phyloP scores from a whole-genome alignment of 2,329 filamentous ascomycete genomes.

The Cladophialophora immunda region DNA sequence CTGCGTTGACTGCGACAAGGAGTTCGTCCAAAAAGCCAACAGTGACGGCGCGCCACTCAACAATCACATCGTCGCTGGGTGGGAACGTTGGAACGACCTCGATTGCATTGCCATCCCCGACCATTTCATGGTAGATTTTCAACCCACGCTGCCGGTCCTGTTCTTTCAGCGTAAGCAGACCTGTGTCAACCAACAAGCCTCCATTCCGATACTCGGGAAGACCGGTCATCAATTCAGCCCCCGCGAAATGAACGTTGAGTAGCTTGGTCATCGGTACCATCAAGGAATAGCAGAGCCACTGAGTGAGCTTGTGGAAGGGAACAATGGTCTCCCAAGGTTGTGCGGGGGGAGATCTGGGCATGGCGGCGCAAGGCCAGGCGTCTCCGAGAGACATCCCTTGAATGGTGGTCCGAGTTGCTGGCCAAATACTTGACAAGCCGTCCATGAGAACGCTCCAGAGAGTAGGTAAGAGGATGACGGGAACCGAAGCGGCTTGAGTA shows the following conservation, averaged over 20 bases:
- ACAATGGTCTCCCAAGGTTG: slow-evolving; percentile 73
- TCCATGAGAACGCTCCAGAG: slow-evolving; percentile 92
- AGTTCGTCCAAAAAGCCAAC: slow-evolving; percentile 78
- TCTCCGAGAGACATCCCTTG: slow-evolving; percentile 89
- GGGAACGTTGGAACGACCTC: slow-evolving; percentile 78
- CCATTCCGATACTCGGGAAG: slow-evolving; percentile 93
- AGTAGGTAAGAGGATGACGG: slow-evolving; percentile 85
- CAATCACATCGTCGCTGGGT: slow-evolving; percentile 78
- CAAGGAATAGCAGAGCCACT: slow-evolving; percentile 93
- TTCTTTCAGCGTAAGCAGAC: slow-evolving; percentile 78
- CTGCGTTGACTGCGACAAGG: slow-evolving; percentile 72
- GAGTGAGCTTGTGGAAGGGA: slow-evolving; percentile 92
- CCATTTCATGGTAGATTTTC: slow-evolving; percentile 73
- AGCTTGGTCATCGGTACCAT: slow-evolving; percentile 90
- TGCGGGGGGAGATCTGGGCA: slow-evolving; percentile 69
- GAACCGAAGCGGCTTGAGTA: slow-evolving; percentile 86
- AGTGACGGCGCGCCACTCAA: slow-evolving; percentile 80
- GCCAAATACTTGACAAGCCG: slow-evolving; percentile 88
- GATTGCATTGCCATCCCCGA: slow-evolving; percentile 74
- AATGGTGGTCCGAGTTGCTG: slow-evolving; percentile 81
- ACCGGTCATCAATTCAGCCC: slow-evolving; percentile 82
- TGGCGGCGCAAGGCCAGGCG: slow-evolving; percentile 87
- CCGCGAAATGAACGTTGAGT: slow-evolving; percentile 81
- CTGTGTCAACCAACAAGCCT: slow-evolving; percentile 84
- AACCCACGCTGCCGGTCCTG: slow-evolving; percentile 76